Evolutionary conservation across 768 basidiomycete species (phyloP), one percentile per base, ranked within the genome.

Genomic region (Peribolospora kevripleyi): DNA sequence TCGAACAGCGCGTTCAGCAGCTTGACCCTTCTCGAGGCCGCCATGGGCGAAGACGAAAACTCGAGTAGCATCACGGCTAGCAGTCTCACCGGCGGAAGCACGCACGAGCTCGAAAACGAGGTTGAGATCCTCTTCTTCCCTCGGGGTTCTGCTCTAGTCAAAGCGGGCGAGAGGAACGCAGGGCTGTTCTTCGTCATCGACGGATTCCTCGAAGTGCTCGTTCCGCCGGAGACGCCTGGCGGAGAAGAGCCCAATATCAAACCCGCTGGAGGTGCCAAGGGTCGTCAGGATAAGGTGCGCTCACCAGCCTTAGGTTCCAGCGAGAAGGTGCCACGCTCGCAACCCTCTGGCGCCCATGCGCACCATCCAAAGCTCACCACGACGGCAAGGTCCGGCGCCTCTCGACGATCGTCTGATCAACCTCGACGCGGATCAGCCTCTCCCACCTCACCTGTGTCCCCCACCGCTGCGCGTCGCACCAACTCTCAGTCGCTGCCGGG

Each of bases 101-200:
- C 66, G 14, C 78, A 81, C 61, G 90, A 87, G 14, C 70, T 98
- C 10, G 88, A 93, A 64, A 97, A 95, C 55, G 85, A 93, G 65
- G 84, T 97, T 1, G 93, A 98, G 66, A 91, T 98, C 52, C 66
- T 95, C 41, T 95, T 81, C 67, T 97, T 86, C 68, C 74, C 83
- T 46, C 80, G 84, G 52, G 93, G 90, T 1, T 79, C 81, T 4
- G 78, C 77, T 2, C 69, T 97, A 25, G 88, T 83, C 36, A 84
- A 78, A 61, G 84, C 88, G 6, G 91, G 88, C 46, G 90, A 98
- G 66, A 70, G 76, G 37, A 58, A 60, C 54, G 59, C 61, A 80
- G 84, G 83, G 36, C 69, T 91, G 36, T 93, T 87, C 72, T 93
- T 86, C 62, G 84, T 93, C 48, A 88, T 93, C 48, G 88, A 95